A percentile compares a stretch with the other conserved stretches of the same genome.
phyloP scores from a whole-genome alignment of 768 basidiomycete genomes.

The Serendipita sp. region DNA sequence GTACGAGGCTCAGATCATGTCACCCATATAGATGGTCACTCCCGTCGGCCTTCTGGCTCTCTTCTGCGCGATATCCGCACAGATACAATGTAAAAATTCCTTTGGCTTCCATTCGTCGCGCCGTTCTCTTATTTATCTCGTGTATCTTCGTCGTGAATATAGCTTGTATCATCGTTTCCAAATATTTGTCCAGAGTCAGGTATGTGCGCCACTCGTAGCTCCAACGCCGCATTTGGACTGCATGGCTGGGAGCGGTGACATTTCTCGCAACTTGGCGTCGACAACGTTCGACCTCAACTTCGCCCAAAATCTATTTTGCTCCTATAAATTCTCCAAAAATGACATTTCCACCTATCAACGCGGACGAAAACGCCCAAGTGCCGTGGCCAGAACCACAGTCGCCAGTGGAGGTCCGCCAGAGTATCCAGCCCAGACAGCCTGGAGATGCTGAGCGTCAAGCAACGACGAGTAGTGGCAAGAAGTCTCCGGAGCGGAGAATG shows the following conservation, averaged over 20 bases:
- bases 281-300: too few relatives aligned
- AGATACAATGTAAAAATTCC: neutral
- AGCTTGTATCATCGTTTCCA: neutral
- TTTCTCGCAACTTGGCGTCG: too few relatives aligned
- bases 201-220: neutral
- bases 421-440: neutral
- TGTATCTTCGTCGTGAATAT: neutral
- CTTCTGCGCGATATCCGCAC: neutral
- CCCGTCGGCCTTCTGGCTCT: neutral
- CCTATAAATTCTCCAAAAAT: neutral
- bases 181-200: neutral
- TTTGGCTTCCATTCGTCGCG: neutral
- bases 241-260: neutral
- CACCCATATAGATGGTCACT: neutral
- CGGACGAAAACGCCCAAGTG: slow-evolving; percentile 2
- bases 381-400: slow-evolving; percentile 2
- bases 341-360: neutral
- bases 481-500: slow-evolving; percentile 16
- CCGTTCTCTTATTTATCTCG: neutral
- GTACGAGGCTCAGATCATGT: neutral
- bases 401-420: neutral
- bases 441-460: neutral
- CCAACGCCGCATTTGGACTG: neutral
- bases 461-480: slow-evolving; percentile 9
- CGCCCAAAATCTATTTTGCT: too few relatives aligned